Base-by-base conservation (phyloP, 805 yeast genomes). In the Metschnikowia vanudenii region DNA sequence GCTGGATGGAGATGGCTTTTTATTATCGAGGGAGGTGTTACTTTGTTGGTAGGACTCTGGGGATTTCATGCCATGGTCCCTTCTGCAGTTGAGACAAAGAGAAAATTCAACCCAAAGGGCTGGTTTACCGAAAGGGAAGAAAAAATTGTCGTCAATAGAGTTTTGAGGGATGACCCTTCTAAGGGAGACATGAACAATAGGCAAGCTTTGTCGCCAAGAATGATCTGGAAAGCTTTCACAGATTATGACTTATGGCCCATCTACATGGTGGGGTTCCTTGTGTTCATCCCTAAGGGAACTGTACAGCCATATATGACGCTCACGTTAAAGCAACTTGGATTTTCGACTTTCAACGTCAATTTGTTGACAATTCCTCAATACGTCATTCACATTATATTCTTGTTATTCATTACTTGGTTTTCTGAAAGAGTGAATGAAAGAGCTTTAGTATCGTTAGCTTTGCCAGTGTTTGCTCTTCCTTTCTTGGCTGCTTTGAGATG, bases 1-100 rank as follows among this genome's bases (percentile, higher is more conserved):
- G 69, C 63, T 20, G 79, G 81, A 24, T 84, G 89, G 89, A 69
- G 76, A 43, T 84, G 84, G 81, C 65, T 84, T 17, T 84, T 84
- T 52, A 57, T 84, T 16, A 71, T 85, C 43, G 88, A 83, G 59
- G 89, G 90, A 4, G 43, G 74, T 4, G 54, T 81, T 35, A 82
- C 89, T 1, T 61, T 82, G 4, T 16, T 58, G 2, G 69, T 84
- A 51, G 89, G 88, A 1, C 22, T 79, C 22, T 51, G 59, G 32
- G 60, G 67, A 2, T 76, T 65, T 50, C 73, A 62, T 39, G 53
- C 53, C 41, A 79, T 82, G 85, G 83, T 81, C 4, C 72, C 84
- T 1, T 73, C 79, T 2, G 78, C 76, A 1, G 75, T 75, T 8
- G 77, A 75, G 44, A 81, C 85, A 2, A 76, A 72, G 44, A 61